A percentile compares a stretch with the other conserved stretches of the same genome.
Conservation (phyloP, 2,329 filamentous ascomycete species). For the Akanthomyces lecanii region DNA sequence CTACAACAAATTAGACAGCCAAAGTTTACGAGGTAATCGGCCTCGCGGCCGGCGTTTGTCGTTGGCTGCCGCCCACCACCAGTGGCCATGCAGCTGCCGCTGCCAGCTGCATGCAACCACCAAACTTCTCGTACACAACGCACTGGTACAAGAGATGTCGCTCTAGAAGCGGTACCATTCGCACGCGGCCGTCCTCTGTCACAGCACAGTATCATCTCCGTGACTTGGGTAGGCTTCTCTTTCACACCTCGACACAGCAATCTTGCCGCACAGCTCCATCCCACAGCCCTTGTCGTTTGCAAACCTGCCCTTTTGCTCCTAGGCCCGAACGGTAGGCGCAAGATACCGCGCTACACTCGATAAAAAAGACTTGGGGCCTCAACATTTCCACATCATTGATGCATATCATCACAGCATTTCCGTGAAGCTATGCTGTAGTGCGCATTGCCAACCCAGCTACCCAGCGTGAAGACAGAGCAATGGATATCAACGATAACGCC, state of each 20-base stretch:
- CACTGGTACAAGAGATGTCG: too few species aligned
- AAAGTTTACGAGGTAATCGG: too few species aligned
- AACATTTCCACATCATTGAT: not conserved
- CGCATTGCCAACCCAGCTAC: not conserved
- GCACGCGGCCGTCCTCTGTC: not conserved
- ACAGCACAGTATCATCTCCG: not conserved
- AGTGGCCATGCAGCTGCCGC: too few species aligned
- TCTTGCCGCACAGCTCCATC: not conserved
- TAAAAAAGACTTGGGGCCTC: not conserved
- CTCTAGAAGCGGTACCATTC: too few species aligned
- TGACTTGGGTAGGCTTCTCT: not conserved
- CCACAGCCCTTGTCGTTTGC: not conserved
- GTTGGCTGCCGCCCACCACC: too few species aligned
- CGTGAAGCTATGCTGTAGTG: not conserved
- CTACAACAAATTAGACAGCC: too few species aligned
- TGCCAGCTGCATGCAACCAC: too few species aligned
- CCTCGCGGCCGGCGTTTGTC: too few species aligned
- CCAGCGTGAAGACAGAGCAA: not conserved
- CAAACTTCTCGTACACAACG: too few species aligned
- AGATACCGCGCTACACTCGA: too few species aligned
- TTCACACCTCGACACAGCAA: not conserved
- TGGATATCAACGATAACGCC: constrained; percentile 24
- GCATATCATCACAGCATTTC: not conserved
- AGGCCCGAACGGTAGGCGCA: not conserved
- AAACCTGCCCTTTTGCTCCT: not conserved